phyloP scores from a whole-genome alignment of 306 rosid species.

The Rubus idaeus region DNA sequence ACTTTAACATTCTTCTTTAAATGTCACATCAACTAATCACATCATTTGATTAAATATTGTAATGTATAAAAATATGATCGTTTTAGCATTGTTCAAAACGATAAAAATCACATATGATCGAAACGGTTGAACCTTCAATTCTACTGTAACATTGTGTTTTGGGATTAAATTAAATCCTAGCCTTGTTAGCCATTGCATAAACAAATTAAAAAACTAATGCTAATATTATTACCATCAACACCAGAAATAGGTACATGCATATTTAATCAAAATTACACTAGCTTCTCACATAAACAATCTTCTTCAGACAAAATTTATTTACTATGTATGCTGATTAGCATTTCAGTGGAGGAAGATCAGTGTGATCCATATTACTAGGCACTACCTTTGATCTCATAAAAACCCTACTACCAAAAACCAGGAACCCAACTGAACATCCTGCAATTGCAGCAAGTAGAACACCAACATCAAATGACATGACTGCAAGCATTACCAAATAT shows the following conservation, averaged over 20 bases:
- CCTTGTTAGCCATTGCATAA: too few species aligned
- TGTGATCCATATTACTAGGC: neutral
- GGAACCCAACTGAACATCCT: slow-evolving; percentile 28
- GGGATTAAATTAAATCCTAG: too few species aligned
- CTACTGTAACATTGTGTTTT: too few species aligned
- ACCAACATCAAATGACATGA: slow-evolving; percentile 21
- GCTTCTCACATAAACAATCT: neutral
- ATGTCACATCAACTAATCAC: too few species aligned
- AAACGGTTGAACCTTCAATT: too few species aligned
- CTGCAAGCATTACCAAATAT: slow-evolving; percentile 33
- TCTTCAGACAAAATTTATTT: too few species aligned
- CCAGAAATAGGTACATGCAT: neutral
- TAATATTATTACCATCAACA: neutral
- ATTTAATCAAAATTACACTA: neutral
- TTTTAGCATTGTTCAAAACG: too few species aligned
- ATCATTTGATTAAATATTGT: too few species aligned
- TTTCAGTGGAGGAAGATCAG: slow-evolving; percentile 23
- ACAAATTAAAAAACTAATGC: neutral
- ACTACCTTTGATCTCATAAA: neutral
- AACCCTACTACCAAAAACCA: slow-evolving; percentile 14
- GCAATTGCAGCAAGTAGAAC: slow-evolving; percentile 18
- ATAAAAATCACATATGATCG: too few species aligned
- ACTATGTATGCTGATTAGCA: slow-evolving; percentile 6
- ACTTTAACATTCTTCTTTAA: too few species aligned
- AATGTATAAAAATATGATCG: too few species aligned